Evolutionary conservation across 352 stramenopile species (phyloP), one percentile per base, ranked within the genome.

Genomic region (Phytophthora gonapodyides): DNA sequence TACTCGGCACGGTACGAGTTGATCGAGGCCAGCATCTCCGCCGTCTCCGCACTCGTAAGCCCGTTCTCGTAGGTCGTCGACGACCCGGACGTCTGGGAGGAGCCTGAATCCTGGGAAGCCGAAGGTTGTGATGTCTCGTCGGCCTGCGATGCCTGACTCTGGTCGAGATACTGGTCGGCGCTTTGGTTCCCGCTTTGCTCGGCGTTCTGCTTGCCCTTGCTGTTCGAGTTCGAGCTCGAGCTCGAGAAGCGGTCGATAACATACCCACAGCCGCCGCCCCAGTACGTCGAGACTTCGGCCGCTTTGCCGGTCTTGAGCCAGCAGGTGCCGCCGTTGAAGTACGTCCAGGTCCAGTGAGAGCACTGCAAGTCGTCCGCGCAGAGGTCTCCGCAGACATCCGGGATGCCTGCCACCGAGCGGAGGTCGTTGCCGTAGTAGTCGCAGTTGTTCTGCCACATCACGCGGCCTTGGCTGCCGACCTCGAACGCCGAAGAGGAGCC

Each of bases 401-500:
- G 66, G 60, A 77, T 76, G 24, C 49, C 73, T 3, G 15, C 42
- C 13, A 68, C 56, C 7, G 42, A 58, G 30, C 61, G 62, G 27
- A 67, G 54, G 46, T 81, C 73, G 27, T 54, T 34, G 35, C 73
- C 73, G 62, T 73, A 67, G 63, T 63, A 79, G 57, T 81, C 73
- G 63, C 73, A 81, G 53, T 79, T 66, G 64, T 69, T 68, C 33
- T 75, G 63, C 69, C 73, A 79, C 73, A 79, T 81, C 30, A 81
- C 67, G 31, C 69, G 73, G 21, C 56, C 59, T 55, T 75, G 57
- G 51, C 61, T 76, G 27, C 73, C 73, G 41, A 60, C 50, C 24
- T 76, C 33, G 44, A 79, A 78, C 12, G 62, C 55, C 1, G 52
- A 35, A 13, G 46, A 66, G 31, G 30, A 45, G 13, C 21, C n/a